Evolutionary conservation across 2,329 filamentous ascomycete genomes (phyloP), one percentile per base, ranked within the genome.

Genomic region (Pseudocercospora crystallina): DNA sequence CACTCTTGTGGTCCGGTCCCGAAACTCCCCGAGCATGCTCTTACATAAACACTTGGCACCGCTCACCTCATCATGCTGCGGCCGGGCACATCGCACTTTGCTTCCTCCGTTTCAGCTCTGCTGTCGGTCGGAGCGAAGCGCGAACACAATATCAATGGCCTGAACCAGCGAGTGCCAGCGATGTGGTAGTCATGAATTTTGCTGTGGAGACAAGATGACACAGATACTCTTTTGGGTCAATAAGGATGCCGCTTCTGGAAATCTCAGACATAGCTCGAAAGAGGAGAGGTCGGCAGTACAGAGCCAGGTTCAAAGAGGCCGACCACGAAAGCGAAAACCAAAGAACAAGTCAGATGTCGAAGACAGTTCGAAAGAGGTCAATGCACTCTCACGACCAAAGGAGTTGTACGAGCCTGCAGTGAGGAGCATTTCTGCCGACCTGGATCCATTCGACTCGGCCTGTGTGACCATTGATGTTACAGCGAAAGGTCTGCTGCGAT

Each of bases 221-320:
- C 44, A 49, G n/a, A 20, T 20, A 30, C 31, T 43, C 10, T 38
- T 49, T 32, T 49, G 46, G 46, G 36, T 49, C 17, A 49, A 49
- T 20, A 43, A 32, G 20, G 32, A 49, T 17, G 20, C 39, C 8
- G 43, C 14, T 26, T 30, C 38, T 10, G 37, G 32, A 3, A 43
- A 34, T 30, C 31, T 49, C 8, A 13, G 26, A 14, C 30, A 49
- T 3, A 49, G 37, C 20, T 42, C 46, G 7, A 17, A 35, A 11
- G 46, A 42, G 26, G 31, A 49, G 20, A 38, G 38, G 14, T 43
- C 46, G 10, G 39, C 39, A 15, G 36, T 49, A n/a, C 46, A 49
- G 32, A 43, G 46, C 46, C 30, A 43, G 31, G 32, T 37, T 9
- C 46, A 49, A 20, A 13, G 38, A 49, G 46, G 46, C 8, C 33